Base-by-base conservation (phyloP, 257 asterid species). In the Cinchona pubescens region DNA sequence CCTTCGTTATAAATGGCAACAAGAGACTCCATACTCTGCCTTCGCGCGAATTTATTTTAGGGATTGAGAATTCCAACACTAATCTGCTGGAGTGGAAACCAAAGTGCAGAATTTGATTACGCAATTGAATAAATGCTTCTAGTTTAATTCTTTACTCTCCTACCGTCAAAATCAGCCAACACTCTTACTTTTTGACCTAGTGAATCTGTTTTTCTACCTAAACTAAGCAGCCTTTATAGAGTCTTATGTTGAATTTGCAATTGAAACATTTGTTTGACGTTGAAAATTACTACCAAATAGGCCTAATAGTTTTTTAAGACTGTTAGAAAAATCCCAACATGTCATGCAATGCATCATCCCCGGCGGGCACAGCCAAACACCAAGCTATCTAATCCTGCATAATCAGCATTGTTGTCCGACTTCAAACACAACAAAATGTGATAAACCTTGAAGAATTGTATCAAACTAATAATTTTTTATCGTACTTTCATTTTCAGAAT, bases 221-320 rank as follows among this genome's bases (percentile, higher is more conserved):
- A 18, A 48, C 6, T 7, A 45, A 18, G 61, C 70, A 61, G 77
- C 46, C 49, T 19, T 18, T 7, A n/a, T n/a, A 71, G 68, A 58
- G 35, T 40, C 29, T 32, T 29, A 21, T 73, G 19, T 63, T 59
- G 77, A 73, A 73, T 73, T 60, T 73, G 69, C 69, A 19, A 9
- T 73, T 62, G 53, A 55, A 72, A 23, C n/a, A 1, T 2, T 34
- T 32, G 16, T 65, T 42, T 23, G 55, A 42, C 55, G 18, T 67
- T 42, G 23, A 60, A 60, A 12, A 27, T 60, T n/a, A 7, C n/a
- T 58, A n/a, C 16, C 2, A 7, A 0, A 12, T n/a, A n/a, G n/a
- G n/a, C n/a, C n/a, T n/a, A n/a, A n/a, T n/a, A n/a, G n/a, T n/a
- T n/a, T 18, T 55, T 55, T 1, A 55, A 21, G 27, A n/a, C 30